These are phyloP conservation scores for Fusarium begoniae DNA, from an alignment of 2,329 filamentous ascomycete species.

Conservation along the genomic window DNA sequence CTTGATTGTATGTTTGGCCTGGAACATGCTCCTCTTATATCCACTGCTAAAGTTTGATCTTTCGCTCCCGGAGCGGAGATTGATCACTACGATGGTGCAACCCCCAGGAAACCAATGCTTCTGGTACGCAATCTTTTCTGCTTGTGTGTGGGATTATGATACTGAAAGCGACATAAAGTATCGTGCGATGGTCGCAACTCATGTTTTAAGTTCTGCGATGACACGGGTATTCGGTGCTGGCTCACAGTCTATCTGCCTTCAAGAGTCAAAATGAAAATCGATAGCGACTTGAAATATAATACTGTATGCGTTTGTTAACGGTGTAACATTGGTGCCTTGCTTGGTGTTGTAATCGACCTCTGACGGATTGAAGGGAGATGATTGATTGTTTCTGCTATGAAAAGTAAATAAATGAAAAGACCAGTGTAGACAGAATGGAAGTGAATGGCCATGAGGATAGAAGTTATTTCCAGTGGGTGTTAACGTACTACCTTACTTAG, in stretches of 20 bases:
- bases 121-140: background rate
- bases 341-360: background rate
- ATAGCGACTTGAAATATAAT: background rate
- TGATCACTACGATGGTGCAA: background rate
- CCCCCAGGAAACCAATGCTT: background rate
- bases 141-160: background rate
- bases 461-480: background rate
- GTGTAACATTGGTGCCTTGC: background rate
- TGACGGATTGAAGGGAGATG: background rate
- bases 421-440: background rate
- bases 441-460: too few species aligned
- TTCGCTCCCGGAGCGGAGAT: background rate
- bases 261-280: background rate
- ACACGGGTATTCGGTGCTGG: background rate
- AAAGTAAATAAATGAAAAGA: background rate
- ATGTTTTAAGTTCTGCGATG: background rate
- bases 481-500: background rate
- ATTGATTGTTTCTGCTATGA: background rate
- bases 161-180: background rate
- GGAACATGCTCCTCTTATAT: background rate
- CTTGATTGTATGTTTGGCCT: background rate
- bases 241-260: background rate
- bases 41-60: background rate
- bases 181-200: background rate
- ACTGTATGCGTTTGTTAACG: background rate